Evolutionary conservation across 495 filamentous ascomycete species (phyloP).

Genomic region (Tuber borchii): DNA sequence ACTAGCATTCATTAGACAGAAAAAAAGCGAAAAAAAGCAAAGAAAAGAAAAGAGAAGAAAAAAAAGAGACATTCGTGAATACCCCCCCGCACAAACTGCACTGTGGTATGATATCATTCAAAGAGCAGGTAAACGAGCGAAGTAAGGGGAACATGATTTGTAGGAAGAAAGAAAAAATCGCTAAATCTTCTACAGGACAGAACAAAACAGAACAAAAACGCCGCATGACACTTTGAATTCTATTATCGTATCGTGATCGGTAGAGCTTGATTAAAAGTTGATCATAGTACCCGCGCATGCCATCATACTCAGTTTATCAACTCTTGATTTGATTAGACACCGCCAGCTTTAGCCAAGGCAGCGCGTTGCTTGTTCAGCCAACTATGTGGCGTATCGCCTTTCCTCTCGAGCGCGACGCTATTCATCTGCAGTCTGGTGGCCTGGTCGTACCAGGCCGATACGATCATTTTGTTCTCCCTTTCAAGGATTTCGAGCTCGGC

Average conservation of each 20-base stretch:
- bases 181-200: neutral
- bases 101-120: neutral
- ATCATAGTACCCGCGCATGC: neutral
- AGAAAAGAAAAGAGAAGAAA: too few relatives aligned
- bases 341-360: neutral
- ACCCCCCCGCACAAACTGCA: neutral
- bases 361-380: conserved; percentile 76
- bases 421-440: conserved; percentile 79
- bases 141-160: neutral
- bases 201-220: neutral
- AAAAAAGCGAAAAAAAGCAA: too few relatives aligned
- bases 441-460: conserved; percentile 88
- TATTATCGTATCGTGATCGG: neutral
- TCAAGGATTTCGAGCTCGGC: conserved; percentile 65
- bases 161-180: neutral
- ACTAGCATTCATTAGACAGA: neutral
- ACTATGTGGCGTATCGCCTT: conserved; percentile 71
- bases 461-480: conserved; percentile 76
- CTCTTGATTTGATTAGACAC: neutral
- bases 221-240: neutral
- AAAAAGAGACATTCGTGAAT: neutral
- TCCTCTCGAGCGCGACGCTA: conserved; percentile 66
- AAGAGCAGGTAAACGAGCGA: neutral
- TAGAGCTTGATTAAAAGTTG: neutral
- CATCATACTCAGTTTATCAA: neutral